phyloP scores from a whole-genome alignment of 129 eudicot genomes.

The Ambrosia artemisiifolia region DNA sequence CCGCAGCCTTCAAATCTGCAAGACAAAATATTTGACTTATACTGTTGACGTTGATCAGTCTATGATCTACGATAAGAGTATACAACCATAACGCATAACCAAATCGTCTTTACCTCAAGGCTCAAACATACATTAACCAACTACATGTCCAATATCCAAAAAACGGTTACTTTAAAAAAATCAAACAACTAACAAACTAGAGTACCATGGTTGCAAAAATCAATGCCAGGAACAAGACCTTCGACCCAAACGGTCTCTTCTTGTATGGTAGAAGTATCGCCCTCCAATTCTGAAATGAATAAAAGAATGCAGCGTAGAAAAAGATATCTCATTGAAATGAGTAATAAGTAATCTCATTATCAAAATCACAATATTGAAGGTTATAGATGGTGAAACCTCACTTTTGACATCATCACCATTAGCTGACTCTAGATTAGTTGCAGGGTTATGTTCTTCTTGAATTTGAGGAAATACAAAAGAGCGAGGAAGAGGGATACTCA shows the following conservation, averaged over 20 bases:
- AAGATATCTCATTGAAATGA: background rate
- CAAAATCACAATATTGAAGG: background rate
- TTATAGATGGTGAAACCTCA: conserved; percentile 16
- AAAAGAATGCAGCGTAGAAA: background rate
- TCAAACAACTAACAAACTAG: background rate
- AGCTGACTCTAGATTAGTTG: conserved; percentile 19
- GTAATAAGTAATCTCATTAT: background rate
- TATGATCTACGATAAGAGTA: background rate
- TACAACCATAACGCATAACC: background rate
- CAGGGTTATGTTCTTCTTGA: conserved; percentile 34
- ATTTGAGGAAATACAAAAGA: conserved; percentile 56
- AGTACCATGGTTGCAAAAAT: conserved; percentile 97
- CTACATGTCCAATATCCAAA: background rate
- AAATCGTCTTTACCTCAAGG: background rate
- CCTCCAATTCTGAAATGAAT: conserved; percentile 31
- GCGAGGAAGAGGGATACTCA: conserved; percentile 84
- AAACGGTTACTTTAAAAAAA: background rate
- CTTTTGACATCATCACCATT: conserved; percentile 37
- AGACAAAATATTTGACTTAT: conserved; percentile 9
- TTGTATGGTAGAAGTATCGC: conserved; percentile 31
- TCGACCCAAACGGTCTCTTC: conserved; percentile 81
- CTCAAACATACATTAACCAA: background rate
- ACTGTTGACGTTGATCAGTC: background rate
- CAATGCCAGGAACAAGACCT: conserved; percentile 98
- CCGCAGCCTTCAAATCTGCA: conserved; percentile 73